Evolutionary conservation across 2,329 filamentous ascomycete species (phyloP).

Genomic region (Sclerotinia trifoliorum): DNA sequence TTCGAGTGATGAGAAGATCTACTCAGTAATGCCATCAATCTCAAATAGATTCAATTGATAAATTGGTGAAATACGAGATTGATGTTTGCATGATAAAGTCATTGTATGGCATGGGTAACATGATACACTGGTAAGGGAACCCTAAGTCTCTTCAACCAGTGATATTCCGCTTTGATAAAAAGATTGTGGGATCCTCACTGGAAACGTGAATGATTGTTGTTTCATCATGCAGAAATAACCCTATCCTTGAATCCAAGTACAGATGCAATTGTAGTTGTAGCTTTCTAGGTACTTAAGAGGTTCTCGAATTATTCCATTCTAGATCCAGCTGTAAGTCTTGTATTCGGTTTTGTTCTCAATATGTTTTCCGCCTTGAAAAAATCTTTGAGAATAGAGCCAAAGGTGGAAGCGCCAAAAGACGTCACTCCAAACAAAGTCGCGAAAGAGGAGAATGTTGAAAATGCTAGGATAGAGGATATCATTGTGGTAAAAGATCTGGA

Average conservation of each 20-base stretch:
- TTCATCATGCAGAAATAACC: constrained; percentile 13
- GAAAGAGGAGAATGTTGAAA: background rate
- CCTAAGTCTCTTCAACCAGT: constrained; percentile 6
- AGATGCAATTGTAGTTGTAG: background rate
- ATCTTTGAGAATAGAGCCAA: constrained; percentile 10
- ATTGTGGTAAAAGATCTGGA: constrained; percentile 12
- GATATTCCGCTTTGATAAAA: constrained; percentile 7
- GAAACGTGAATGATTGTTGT: constrained; percentile 11
- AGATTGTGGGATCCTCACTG: background rate
- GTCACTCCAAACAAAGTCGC: background rate
- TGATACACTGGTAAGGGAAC: constrained; percentile 20
- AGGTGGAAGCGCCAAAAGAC: background rate
- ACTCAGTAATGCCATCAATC: background rate
- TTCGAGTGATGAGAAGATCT: background rate
- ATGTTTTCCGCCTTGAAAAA: constrained; percentile 15
- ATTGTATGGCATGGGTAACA: constrained; percentile 1
- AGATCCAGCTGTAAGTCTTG: background rate
- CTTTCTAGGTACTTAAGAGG: constrained; percentile 18
- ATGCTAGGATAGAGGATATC: background rate
- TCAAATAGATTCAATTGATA: background rate
- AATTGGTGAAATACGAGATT: background rate
- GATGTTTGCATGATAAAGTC: constrained; percentile 14
- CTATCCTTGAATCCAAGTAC: background rate
- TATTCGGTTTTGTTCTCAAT: background rate
- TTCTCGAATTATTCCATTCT: background rate